Base-by-base conservation (phyloP, 768 basidiomycete species). In the Neoboletus subvelutipes region DNA sequence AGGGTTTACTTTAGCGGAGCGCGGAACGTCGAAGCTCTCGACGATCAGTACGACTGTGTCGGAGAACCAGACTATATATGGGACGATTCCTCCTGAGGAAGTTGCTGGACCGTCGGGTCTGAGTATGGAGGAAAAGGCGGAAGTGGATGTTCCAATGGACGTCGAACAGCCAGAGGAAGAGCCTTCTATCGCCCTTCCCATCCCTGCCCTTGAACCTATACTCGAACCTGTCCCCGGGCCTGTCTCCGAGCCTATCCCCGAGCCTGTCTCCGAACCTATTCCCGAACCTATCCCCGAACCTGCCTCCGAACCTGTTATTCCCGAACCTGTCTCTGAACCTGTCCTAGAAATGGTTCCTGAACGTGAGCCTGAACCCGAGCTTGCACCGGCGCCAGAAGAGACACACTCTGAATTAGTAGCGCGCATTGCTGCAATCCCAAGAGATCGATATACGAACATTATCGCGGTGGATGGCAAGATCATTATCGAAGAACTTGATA, bases 401-500 rank as follows among this genome's bases (percentile, higher is more conserved):
- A 50, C 61, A 2, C 59, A 54, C 24, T 41, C 53, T 24, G 63
- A 66, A 9, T 40, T 71, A 36, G 65, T 56, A 28, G 71, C 71
- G 8, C 71, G 70, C 34, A 63, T 67, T 40, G 67, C 59, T 55
- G 62, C 58, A 41, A 70, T 63, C 31, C 61, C 66, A 17, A 64
- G 62, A 58, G 69, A 73, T 45, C 70, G 51, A n/a, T 64, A 71
- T 24, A 68, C 68, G 18, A 71, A 68, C 24, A 62, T 72, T 6
- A 60, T 68, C 42, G 57, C 67, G 9, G 72, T 78, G n/a, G 73
- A 74, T 43, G 80, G 81, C n/a, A 77, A 72, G 55, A 77, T 86
- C 46, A 80, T 88, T 53, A 81, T 90, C 54, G 88, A 91, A 65
- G 82, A 83, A 57, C 75, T 90, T 24, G 89, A 90, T 64, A 86